Percentiles rank a stretch among this genome's conserved stretches.
These are phyloP conservation scores for Penicillium brevicompactum DNA, from an alignment of 2,329 filamentous ascomycete species.

Conservation along the genomic window DNA sequence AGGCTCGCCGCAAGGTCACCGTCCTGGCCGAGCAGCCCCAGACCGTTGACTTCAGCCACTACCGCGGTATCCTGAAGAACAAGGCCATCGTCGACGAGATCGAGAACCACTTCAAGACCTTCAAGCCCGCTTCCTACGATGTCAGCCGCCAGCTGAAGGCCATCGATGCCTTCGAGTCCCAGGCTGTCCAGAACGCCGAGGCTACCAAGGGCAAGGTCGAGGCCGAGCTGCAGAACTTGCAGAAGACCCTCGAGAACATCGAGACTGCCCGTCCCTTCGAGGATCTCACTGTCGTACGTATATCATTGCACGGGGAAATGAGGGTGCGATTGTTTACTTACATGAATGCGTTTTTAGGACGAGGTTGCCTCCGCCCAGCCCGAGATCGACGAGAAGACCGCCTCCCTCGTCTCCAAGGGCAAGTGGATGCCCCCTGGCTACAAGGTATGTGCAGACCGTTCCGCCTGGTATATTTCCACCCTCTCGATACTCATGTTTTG, in stretches of 20 bases:
- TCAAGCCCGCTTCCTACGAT: constrained; percentile 94
- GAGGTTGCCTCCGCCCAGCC: constrained; percentile 92
- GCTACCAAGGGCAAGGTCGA: constrained; percentile 96
- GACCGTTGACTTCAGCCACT: constrained; percentile 88
- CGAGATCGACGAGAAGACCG: constrained; percentile 96
- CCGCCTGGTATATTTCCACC: neutral
- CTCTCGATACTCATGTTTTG: constrained; percentile 5
- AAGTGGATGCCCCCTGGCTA: constrained; percentile 98
- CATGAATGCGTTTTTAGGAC: constrained; percentile 60
- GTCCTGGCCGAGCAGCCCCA: constrained; percentile 80
- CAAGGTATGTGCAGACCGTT: constrained; percentile 69
- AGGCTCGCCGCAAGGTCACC: constrained; percentile 91
- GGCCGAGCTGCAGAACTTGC: constrained; percentile 87
- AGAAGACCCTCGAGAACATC: constrained; percentile 96
- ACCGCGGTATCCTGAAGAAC: constrained; percentile 94
- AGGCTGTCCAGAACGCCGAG: constrained; percentile 95
- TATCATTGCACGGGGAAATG: neutral
- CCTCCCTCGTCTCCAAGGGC: constrained; percentile 93
- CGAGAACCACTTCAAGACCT: constrained; percentile 88
- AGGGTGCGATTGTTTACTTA: constrained; percentile 12
- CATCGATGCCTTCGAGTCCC: constrained; percentile 95
- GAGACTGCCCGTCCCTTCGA: constrained; percentile 94
- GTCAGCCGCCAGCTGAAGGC: constrained; percentile 92
- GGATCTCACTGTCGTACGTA: constrained; percentile 90
- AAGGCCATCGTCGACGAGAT: constrained; percentile 93